Evolutionary conservation across 2,329 filamentous ascomycete species (phyloP).

Genomic region (Alternaria arbusti): DNA sequence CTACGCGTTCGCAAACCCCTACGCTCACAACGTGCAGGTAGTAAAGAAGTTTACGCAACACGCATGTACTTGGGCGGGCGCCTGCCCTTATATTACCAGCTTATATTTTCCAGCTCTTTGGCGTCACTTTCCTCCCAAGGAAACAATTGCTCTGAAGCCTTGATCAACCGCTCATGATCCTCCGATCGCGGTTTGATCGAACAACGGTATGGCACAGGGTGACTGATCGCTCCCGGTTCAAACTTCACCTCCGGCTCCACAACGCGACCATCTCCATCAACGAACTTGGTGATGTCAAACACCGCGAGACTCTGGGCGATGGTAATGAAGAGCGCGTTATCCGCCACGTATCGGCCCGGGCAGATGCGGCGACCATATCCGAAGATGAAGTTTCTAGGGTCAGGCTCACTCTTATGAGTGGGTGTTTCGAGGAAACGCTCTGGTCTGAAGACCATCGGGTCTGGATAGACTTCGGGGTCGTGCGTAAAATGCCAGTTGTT

Average conservation of each 20-base stretch:
- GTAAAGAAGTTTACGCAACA: background rate
- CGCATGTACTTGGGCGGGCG: background rate
- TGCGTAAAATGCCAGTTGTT: conserved; percentile 53
- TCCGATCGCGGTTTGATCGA: conserved; percentile 42
- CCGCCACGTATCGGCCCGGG: conserved; percentile 51
- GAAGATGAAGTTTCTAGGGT: conserved; percentile 44
- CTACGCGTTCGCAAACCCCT: too few relatives aligned
- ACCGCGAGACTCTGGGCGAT: conserved; percentile 55
- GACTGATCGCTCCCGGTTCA: conserved; percentile 41
- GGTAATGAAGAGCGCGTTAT: conserved; percentile 50
- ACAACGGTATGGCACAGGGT: conserved; percentile 45
- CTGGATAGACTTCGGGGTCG: conserved; percentile 45
- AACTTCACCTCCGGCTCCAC: conserved; percentile 7
- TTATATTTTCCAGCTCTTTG: conserved; percentile 7
- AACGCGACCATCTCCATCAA: background rate
- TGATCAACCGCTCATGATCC: conserved; percentile 42
- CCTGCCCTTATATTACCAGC: background rate
- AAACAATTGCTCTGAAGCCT: conserved; percentile 34
- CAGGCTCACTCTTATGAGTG: conserved; percentile 43
- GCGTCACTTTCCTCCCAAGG: conserved; percentile 48
- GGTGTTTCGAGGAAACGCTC: conserved; percentile 49
- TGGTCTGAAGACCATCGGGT: conserved; percentile 52
- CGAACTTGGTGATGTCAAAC: conserved; percentile 49
- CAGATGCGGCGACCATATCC: conserved; percentile 54
- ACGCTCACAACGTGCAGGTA: background rate